phyloP scores from a whole-genome alignment of 192 early-diverging fungal genomes.

The Mortierella hygrophila region DNA sequence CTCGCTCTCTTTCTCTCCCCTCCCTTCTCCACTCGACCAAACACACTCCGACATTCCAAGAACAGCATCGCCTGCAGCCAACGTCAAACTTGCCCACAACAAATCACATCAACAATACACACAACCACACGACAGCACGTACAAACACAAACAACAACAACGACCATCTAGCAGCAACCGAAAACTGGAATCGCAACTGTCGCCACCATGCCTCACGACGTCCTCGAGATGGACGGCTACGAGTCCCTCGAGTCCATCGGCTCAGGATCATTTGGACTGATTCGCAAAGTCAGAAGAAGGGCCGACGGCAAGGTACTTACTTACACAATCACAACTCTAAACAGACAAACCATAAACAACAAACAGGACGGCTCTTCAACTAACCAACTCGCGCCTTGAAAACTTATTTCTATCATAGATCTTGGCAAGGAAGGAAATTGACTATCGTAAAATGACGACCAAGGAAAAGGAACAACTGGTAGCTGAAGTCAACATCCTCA shows the following conservation, averaged over 20 bases:
- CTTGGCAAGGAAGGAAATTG: conserved; percentile 84
- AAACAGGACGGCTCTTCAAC: background rate
- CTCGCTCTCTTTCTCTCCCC: too few relatives aligned
- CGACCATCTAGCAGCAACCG: background rate
- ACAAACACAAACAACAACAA: background rate
- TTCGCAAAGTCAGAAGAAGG: conserved; percentile 74
- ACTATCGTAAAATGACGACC: conserved; percentile 81
- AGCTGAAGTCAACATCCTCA: conserved; percentile 79
- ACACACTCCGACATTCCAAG: too few relatives aligned
- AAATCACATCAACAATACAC: background rate
- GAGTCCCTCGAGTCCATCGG: conserved; percentile 77
- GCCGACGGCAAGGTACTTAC: conserved; percentile 71
- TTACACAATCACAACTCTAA: background rate
- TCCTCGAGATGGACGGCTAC: conserved; percentile 60
- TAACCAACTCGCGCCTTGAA: background rate
- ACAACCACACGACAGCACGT: background rate
- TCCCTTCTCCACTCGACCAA: background rate
- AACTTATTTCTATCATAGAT: conserved; percentile 54
- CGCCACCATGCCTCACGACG: conserved; percentile 24
- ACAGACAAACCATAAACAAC: background rate
- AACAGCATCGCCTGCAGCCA: too few relatives aligned
- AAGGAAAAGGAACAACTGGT: conserved; percentile 82
- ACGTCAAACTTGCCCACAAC: background rate
- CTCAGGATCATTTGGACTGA: conserved; percentile 79
- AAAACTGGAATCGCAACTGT: background rate